phyloP scores from a whole-genome alignment of 306 rosid species.

The Trifolium repens region DNA sequence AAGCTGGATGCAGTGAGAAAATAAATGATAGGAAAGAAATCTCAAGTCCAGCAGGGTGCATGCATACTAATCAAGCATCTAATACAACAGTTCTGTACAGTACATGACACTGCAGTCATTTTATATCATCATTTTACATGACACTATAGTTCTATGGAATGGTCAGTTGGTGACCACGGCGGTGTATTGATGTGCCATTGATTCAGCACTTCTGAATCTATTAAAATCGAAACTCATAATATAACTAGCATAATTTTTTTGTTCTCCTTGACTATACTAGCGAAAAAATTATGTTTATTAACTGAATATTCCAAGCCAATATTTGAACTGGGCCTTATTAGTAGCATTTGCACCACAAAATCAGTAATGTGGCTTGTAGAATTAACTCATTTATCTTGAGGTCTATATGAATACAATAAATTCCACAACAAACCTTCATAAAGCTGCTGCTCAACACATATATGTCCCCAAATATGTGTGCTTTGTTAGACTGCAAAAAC shows the following conservation, averaged over 20 bases:
- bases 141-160: constrained; percentile 27
- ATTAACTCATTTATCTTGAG: constrained; percentile 31
- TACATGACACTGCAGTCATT: constrained; percentile 27
- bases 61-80: constrained; percentile 21
- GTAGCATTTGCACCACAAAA: constrained; percentile 33
- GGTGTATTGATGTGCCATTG: constrained; percentile 9
- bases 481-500: constrained; percentile 80
- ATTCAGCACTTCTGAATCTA: constrained; percentile 23
- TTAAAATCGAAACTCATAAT: constrained; percentile 25
- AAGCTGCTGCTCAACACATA: constrained; percentile 79
- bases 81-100: constrained; percentile 10
- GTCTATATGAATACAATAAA: constrained; percentile 33
- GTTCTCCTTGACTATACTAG: constrained; percentile 12
- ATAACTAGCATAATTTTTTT: not conserved
- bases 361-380: constrained; percentile 27
- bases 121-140: not conserved
- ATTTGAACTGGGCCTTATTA: constrained; percentile 19
- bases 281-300: not conserved
- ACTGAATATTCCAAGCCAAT: constrained; percentile 19
- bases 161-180: constrained; percentile 19
- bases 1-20: constrained; percentile 2
- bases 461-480: constrained; percentile 79
- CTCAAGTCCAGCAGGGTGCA: constrained; percentile 15
- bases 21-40: constrained; percentile 4
- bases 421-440: constrained; percentile 66